Percentiles rank a stretch among this genome's conserved stretches.
phyloP scores from a whole-genome alignment of 805 yeast species.

The Barnettozyma vustinii region DNA sequence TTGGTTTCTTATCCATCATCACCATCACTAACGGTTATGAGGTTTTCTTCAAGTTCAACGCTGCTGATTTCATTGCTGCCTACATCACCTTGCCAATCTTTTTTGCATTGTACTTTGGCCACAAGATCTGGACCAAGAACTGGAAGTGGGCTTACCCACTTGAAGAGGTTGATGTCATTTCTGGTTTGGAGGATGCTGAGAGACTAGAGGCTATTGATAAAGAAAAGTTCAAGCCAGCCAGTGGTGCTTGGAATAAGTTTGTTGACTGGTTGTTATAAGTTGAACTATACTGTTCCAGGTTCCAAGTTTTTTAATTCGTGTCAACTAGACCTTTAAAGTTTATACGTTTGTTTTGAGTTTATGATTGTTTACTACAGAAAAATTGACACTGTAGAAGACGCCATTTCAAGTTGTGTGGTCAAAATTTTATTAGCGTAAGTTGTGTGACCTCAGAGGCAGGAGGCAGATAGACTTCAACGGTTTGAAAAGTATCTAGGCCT shows the following conservation, averaged over 20 bases:
- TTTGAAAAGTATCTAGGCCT: no score
- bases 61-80: slow-evolving; percentile 61
- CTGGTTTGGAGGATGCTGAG: slow-evolving; percentile 58
- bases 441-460: no score
- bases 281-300: neutral
- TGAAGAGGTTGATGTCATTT: slow-evolving; percentile 53
- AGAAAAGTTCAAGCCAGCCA: slow-evolving; percentile 10
- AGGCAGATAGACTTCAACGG: no score
- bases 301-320: neutral
- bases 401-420: no score
- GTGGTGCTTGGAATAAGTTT: slow-evolving; percentile 13
- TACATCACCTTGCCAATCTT: slow-evolving; percentile 62
- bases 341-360: neutral
- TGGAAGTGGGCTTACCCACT: slow-evolving; percentile 44
- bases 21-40: slow-evolving; percentile 70
- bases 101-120: slow-evolving; percentile 49
- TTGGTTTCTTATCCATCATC: slow-evolving; percentile 44
- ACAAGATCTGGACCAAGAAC: slow-evolving; percentile 43
- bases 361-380: neutral
- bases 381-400: neutral
- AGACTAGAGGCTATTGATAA: slow-evolving; percentile 24
- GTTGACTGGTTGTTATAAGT: slow-evolving; percentile 20
- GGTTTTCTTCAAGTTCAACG: slow-evolving; percentile 45
- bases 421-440: no score
- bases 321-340: neutral